Percentiles rank a stretch among this genome's conserved stretches.
Evolutionary conservation across 2,329 filamentous ascomycete species (phyloP).

Genomic region (Myriosclerotinia scirpicola): DNA sequence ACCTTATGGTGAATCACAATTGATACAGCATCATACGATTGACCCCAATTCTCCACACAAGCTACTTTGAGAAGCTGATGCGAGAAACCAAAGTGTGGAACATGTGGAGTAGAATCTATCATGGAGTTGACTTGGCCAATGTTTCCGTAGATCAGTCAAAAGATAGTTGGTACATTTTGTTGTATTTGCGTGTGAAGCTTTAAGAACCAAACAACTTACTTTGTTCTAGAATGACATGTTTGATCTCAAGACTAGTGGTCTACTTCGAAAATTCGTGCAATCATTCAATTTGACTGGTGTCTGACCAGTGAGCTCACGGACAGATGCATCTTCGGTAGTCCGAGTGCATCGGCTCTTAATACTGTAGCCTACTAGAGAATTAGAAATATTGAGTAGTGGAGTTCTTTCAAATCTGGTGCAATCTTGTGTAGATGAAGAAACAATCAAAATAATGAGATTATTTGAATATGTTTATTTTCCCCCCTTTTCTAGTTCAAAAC

Average conservation of each 20-base stretch:
- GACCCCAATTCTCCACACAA: conserved; percentile 19
- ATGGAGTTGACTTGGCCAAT: conserved; percentile 18
- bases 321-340: conserved; percentile 37
- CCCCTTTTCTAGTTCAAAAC: background rate
- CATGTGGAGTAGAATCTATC: conserved; percentile 14
- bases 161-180: conserved; percentile 6
- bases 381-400: background rate
- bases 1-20: conserved; percentile 37
- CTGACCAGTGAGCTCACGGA: conserved; percentile 37
- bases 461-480: background rate
- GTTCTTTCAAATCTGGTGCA: background rate
- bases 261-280: conserved; percentile 27
- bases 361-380: background rate
- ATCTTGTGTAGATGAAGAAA: conserved; percentile 4
- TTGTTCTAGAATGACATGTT: conserved; percentile 20
- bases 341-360: conserved; percentile 22
- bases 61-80: conserved; percentile 21
- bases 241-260: conserved; percentile 15
- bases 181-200: conserved; percentile 9
- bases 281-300: conserved; percentile 29
- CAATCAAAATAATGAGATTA: background rate
- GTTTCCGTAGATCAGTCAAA: conserved; percentile 11
- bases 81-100: conserved; percentile 16
- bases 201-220: conserved; percentile 16
- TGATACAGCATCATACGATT: conserved; percentile 30